Evolutionary conservation across 345 rosid genomes (phyloP).

Genomic region (Populus alba): DNA sequence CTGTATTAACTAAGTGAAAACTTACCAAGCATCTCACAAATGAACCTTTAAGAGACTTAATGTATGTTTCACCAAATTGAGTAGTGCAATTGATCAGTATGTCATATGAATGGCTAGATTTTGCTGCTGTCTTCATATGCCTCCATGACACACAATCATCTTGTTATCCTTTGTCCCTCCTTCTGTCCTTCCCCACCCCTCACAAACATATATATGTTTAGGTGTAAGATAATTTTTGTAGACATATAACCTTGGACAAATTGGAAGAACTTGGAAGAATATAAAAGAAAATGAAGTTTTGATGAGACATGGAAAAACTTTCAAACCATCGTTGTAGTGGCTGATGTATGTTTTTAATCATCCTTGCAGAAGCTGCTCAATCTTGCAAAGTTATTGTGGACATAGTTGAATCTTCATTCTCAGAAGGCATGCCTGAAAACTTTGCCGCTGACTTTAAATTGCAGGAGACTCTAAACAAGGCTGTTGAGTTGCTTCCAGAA

Average conservation of each 20-base stretch:
- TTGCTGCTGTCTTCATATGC: not conserved
- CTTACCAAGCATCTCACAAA: not conserved
- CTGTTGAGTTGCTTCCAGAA: slow-evolving; percentile 83
- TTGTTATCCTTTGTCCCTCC: not conserved
- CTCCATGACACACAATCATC: not conserved
- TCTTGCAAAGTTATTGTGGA: slow-evolving; percentile 79
- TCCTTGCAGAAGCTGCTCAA: slow-evolving; percentile 87
- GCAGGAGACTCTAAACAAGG: slow-evolving; percentile 69
- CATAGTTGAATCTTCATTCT: slow-evolving; percentile 68
- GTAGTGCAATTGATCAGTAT: not conserved
- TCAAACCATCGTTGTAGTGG: slow-evolving; percentile 7
- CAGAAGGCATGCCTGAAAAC: slow-evolving; percentile 70
- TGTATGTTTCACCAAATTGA: not conserved
- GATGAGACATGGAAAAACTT: not conserved
- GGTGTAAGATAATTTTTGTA: no score
- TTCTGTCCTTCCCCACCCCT: not conserved
- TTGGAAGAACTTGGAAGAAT: not conserved
- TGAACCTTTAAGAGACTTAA: not conserved
- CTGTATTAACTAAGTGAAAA: not conserved
- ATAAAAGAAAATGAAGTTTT: not conserved
- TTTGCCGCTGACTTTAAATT: slow-evolving; percentile 65
- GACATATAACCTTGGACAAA: no score
- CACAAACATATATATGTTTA: not conserved
- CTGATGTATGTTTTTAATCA: slow-evolving; percentile 27
- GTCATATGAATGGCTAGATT: not conserved